These are phyloP conservation scores for Fusarium haematococcum DNA, from an alignment of 2,329 filamentous ascomycete genomes.

Conservation along the genomic window DNA sequence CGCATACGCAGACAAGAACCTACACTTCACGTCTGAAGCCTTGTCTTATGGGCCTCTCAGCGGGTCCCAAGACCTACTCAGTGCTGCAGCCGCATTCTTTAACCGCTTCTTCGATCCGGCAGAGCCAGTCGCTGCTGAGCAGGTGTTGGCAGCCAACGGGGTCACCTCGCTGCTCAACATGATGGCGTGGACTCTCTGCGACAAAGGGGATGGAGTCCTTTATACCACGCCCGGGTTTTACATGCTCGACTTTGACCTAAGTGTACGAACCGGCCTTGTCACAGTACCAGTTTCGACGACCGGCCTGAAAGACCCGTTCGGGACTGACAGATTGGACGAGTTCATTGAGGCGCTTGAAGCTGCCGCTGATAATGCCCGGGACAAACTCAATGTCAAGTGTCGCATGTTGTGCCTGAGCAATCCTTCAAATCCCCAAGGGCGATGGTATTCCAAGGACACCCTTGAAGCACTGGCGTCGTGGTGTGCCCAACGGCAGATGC, in stretches of 20 bases:
- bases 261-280: neutral
- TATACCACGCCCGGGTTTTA: neutral
- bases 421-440: neutral
- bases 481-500: neutral
- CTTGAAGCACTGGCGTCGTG: neutral
- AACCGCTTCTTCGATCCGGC: neutral
- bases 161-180: neutral
- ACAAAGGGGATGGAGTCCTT: neutral
- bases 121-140: neutral
- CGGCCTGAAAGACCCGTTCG: neutral
- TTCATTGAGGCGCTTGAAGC: neutral
- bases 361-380: neutral
- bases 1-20: neutral
- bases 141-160: neutral
- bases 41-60: neutral
- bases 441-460: neutral
- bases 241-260: neutral
- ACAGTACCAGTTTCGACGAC: neutral
- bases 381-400: neutral
- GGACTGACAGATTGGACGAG: fast-evolving
- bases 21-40: neutral
- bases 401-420: neutral
- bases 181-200: neutral
- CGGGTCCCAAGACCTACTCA: neutral
- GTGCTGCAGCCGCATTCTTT: neutral